Evolutionary conservation across 2,329 filamentous ascomycete genomes (phyloP).

Genomic region (Xenosphaeropsis pyriputrescens): DNA sequence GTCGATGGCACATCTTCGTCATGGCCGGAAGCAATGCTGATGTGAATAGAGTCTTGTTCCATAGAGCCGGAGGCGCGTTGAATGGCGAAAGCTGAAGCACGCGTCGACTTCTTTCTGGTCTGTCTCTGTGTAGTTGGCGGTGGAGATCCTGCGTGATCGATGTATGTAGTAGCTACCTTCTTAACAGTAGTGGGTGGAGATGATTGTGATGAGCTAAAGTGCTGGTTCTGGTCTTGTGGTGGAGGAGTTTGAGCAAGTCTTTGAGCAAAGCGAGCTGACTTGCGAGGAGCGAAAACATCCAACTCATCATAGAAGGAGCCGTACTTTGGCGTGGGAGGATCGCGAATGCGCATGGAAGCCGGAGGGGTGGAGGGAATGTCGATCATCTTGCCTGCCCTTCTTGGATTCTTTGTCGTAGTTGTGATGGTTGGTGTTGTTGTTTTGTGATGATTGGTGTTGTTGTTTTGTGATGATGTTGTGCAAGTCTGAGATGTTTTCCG

Average conservation of each 20-base stretch:
- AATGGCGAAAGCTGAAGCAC: constrained; percentile 18
- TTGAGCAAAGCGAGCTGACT: constrained; percentile 48
- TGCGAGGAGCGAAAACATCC: constrained; percentile 59
- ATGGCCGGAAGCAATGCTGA: constrained; percentile 23
- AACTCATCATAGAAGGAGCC: constrained; percentile 50
- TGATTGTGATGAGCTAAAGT: constrained; percentile 18
- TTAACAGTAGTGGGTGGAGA: constrained; percentile 9
- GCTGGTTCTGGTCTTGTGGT: constrained; percentile 19
- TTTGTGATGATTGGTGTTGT: no score
- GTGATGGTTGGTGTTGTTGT: no score
- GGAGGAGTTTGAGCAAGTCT: constrained; percentile 37
- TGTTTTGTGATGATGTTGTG: no score
- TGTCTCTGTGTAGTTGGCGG: constrained; percentile 15
- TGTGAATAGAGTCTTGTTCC: constrained; percentile 22
- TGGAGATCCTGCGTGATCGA: constrained; percentile 7
- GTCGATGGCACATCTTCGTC: constrained; percentile 6
- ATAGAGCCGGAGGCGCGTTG: constrained; percentile 31
- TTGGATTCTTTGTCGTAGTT: no score
- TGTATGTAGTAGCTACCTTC: constrained; percentile 9
- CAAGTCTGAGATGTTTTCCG: no score
- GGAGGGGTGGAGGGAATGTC: constrained; percentile 32
- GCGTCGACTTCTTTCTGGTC: constrained; percentile 9
- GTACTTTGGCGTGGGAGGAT: constrained; percentile 53
- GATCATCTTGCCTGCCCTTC: constrained; percentile 10
- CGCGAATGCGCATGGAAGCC: constrained; percentile 36